Percentiles rank a stretch among this genome's conserved stretches.
These are phyloP conservation scores for Rachicladosporium sp. DNA, from an alignment of 2,329 filamentous ascomycete genomes.

Conservation along the genomic window DNA sequence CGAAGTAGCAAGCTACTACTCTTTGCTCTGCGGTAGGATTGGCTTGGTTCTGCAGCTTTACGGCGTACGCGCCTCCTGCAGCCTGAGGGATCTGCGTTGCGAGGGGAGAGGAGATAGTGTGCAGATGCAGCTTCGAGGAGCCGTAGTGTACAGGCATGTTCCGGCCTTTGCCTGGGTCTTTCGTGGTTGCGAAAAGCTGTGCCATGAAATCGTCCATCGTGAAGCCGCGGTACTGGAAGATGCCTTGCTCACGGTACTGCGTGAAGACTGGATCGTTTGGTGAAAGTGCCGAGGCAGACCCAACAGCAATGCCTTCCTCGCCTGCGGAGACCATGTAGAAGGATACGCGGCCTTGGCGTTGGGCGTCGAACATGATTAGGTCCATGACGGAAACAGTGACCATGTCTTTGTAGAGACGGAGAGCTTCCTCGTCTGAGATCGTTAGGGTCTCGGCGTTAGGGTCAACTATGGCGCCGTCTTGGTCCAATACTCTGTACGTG, in stretches of 20 bases:
- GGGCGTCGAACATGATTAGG: conserved; percentile 93
- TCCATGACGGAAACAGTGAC: conserved; percentile 74
- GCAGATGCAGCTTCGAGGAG: conserved; percentile 69
- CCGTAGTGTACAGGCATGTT: conserved; percentile 99
- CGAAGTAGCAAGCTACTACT: conserved; percentile 75
- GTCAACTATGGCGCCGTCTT: conserved; percentile 75
- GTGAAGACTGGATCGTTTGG: conserved; percentile 82
- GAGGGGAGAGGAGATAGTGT: conserved; percentile 74
- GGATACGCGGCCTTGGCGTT: conserved; percentile 81
- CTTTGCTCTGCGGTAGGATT: conserved; percentile 56
- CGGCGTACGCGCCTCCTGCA: conserved; percentile 71
- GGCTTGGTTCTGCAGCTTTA: conserved; percentile 67
- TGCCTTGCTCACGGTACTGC: conserved; percentile 87
- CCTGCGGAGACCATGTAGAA: conserved; percentile 97
- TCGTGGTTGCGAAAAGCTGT: conserved; percentile 78
- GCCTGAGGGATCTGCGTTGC: conserved; percentile 87
- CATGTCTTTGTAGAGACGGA: conserved; percentile 53
- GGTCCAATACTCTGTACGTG: conserved; percentile 85
- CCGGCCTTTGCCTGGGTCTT: conserved; percentile 67
- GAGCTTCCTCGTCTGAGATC: conserved; percentile 49
- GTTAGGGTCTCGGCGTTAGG: conserved; percentile 52
- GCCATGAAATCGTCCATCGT: conserved; percentile 84
- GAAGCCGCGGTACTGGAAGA: conserved; percentile 82
- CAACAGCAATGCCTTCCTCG: conserved; percentile 88
- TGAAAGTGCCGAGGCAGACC: conserved; percentile 68